Evolutionary conservation across 495 filamentous ascomycete genomes (phyloP).

Genomic region (Neurospora africana): DNA sequence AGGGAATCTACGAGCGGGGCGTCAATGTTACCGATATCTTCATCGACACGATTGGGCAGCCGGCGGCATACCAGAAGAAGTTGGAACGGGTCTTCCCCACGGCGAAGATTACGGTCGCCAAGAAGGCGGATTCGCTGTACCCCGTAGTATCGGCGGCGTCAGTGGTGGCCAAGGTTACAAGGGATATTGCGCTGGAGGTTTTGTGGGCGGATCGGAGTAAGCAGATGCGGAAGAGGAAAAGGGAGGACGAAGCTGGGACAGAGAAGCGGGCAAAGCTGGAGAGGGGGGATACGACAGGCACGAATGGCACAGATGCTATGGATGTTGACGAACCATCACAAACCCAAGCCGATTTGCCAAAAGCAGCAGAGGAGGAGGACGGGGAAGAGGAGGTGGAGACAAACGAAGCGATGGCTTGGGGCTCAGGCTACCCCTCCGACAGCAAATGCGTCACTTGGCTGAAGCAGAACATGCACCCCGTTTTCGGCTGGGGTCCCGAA

Average conservation of each 20-base stretch:
- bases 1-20: slow-evolving; percentile 58
- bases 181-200: slow-evolving; percentile 78
- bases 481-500: slow-evolving; percentile 92
- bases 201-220: neutral
- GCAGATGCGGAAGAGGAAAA: slow-evolving; percentile 8
- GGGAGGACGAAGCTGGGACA: slow-evolving; percentile 4
- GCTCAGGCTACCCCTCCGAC: slow-evolving; percentile 89
- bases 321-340: slow-evolving; percentile 12
- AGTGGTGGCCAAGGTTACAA: slow-evolving; percentile 90
- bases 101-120: slow-evolving; percentile 72
- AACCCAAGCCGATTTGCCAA: slow-evolving; percentile 5
- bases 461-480: slow-evolving; percentile 72
- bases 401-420: slow-evolving; percentile 45
- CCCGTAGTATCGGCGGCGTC: slow-evolving; percentile 89
- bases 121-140: slow-evolving; percentile 91
- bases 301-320: slow-evolving; percentile 13
- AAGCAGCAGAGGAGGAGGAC: slow-evolving; percentile 15
- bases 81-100: slow-evolving; percentile 78
- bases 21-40: slow-evolving; percentile 83
- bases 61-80: slow-evolving; percentile 70
- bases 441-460: slow-evolving; percentile 72
- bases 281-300: slow-evolving; percentile 11
- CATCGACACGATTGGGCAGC: slow-evolving; percentile 87
- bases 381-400: slow-evolving; percentile 13
- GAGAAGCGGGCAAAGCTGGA: neutral